A percentile compares a stretch with the other conserved stretches of the same genome.
phyloP scores from a whole-genome alignment of 805 yeast genomes.

The Kodamaea neixiangensis region DNA sequence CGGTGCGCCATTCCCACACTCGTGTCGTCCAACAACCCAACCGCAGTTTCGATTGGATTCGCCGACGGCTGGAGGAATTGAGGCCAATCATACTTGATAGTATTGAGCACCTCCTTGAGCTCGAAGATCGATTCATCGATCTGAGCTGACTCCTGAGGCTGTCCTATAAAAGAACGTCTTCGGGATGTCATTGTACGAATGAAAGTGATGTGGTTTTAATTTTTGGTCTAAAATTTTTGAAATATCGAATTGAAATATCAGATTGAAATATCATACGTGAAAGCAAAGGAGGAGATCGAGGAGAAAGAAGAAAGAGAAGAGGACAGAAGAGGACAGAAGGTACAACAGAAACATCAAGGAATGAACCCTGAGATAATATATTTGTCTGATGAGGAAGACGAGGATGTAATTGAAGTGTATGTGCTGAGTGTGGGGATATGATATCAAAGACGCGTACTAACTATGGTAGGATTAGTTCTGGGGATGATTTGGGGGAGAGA shows the following conservation, averaged over 20 bases:
- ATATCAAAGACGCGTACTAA: background rate
- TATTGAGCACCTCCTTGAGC: slow-evolving; percentile 36
- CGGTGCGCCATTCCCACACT: slow-evolving; percentile 89
- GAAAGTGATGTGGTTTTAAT: background rate
- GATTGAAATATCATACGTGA: no score
- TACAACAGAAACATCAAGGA: no score
- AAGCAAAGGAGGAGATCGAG: background rate
- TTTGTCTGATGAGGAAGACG: background rate
- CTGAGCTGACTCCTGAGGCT: slow-evolving; percentile 6
- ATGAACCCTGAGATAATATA: background rate
- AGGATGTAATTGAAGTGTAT: background rate
- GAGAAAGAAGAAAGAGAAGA: background rate
- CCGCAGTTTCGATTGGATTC: slow-evolving; percentile 83
- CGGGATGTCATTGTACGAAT: background rate
- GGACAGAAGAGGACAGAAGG: no score
- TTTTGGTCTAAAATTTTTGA: background rate
- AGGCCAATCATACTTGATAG: slow-evolving; percentile 47
- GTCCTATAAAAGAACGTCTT: slow-evolving; percentile 1
- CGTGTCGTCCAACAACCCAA: slow-evolving; percentile 79
- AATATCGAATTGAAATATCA: no score
- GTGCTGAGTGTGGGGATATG: background rate
- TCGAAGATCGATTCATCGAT: slow-evolving; percentile 28
- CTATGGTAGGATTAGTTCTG: background rate
- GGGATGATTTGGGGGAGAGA: no score
- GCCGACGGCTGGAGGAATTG: slow-evolving; percentile 46